These are phyloP conservation scores for Benincasa hispida DNA, from an alignment of 306 rosid species.

Conservation along the genomic window DNA sequence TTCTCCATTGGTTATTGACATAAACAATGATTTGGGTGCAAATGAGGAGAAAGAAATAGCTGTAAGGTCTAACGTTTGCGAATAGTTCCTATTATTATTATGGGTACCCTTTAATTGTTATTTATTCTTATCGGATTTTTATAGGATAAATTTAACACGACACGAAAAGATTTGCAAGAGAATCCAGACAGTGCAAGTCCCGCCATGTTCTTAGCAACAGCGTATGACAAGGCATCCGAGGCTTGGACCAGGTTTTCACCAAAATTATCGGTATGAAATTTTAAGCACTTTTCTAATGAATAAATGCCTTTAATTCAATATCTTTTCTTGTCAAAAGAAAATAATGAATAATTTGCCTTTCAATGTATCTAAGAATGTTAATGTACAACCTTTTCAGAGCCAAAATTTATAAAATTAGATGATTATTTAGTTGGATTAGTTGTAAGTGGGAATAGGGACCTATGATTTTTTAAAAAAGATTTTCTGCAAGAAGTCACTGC, in stretches of 20 bases:
- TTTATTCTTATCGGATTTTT: conserved; percentile 10
- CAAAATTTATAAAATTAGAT: not conserved
- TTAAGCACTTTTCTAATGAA: not conserved
- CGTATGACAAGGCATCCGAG: conserved; percentile 72
- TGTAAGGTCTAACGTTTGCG: conserved; percentile 33
- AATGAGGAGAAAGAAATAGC: conserved; percentile 57
- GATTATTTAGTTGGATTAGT: not conserved
- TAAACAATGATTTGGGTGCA: conserved; percentile 44
- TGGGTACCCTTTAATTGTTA: not conserved
- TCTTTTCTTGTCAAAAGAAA: no score
- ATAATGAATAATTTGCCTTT: not conserved
- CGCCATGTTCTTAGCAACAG: conserved; percentile 70
- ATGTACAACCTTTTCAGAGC: not conserved
- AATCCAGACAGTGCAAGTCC: conserved; percentile 32
- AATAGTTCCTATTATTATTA: conserved; percentile 6
- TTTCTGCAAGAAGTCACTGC: not conserved
- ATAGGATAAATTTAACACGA: conserved; percentile 54
- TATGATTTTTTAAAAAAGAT: not conserved
- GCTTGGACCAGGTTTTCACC: conserved; percentile 86
- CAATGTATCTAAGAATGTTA: not conserved
- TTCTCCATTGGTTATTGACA: conserved; percentile 71
- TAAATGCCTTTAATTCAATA: not conserved
- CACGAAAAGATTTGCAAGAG: conserved; percentile 49
- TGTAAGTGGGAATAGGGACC: not conserved
- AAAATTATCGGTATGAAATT: conserved; percentile 36